Base-by-base conservation (phyloP, 257 asterid species). In the Solanum neorickii region DNA sequence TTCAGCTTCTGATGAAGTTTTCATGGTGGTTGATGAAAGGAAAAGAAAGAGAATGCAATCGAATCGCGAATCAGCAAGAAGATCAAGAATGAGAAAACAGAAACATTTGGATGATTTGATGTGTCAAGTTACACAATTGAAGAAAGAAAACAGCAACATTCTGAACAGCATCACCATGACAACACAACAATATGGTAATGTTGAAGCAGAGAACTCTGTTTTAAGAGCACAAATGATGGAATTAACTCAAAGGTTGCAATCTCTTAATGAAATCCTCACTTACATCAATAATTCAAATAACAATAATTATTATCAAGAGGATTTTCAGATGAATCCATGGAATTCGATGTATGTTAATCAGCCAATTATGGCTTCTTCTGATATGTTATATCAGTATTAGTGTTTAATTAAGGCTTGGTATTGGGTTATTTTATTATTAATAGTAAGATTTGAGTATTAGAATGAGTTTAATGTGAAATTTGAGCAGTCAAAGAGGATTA, bases 41-140 rank as follows among this genome's bases (percentile, higher is more conserved):
- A 95, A 94, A 89, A 86, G 96, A 56, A 95, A 94, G 91, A 86
- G 99, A 82, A 97, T 94, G 98, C 92, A 87, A 39, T 97, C 99
- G n/a, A 96, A 96, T 89, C 91, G 99, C 1, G 99, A 97, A 75
- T 97, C 99, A 11, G 98, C 99, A 31, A 88, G 98, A 87, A 90
- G 99, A 86, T 97, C 99, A 74, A 90, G 99, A 91, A 86, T 93
- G 98, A 90, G 98, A 49, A 97, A 97, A 87, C 99, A 94, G 94
- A 92, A 92, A 90, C 98, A 93, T 87, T 12, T 97, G 74, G 99
- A 96, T 76, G 98, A 95, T 37, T 90, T 97, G 60, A 86, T 85
- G 92, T 91, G 92, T 12, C 96, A 94, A 89, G 91, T 85, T 16
- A 84, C 77, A 9, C 95, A 92, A 84, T 89, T 96, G 29, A 90